These are phyloP conservation scores for Plasmodium blacklocki DNA, from an alignment of 169 alveolate genomes.

Conservation along the genomic window DNA sequence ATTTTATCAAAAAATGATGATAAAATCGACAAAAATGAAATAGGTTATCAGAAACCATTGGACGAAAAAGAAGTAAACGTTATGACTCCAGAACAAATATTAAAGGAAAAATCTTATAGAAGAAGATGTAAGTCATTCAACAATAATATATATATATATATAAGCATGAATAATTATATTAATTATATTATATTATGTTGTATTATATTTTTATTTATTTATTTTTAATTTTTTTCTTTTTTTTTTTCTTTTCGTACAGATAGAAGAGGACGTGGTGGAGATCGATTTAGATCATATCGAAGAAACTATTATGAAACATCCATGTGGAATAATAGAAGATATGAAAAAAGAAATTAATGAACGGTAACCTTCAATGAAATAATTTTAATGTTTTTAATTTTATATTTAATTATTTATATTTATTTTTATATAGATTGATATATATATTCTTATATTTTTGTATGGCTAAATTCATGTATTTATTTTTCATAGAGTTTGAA, in stretches of 20 bases:
- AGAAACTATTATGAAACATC: constrained; percentile 53
- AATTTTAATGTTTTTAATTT: no score
- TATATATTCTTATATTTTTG: no score
- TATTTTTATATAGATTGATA: no score
- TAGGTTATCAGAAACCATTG: constrained; percentile 69
- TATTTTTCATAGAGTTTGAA: no score
- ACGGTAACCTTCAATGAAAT: no score
- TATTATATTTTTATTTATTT: neutral
- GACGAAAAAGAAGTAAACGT: constrained; percentile 62
- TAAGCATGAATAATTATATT: neutral
- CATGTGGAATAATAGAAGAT: constrained; percentile 74
- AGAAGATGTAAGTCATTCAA: constrained; percentile 29
- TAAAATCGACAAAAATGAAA: constrained; percentile 42
- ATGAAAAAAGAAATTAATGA: constrained; percentile 55
- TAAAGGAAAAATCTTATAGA: constrained; percentile 67
- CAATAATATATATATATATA: constrained; percentile 7
- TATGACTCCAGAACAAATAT: constrained; percentile 64
- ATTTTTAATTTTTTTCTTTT: neutral
- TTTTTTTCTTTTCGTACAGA: constrained; percentile 15
- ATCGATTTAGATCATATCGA: constrained; percentile 31
- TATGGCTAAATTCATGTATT: no score
- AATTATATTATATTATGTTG: neutral
- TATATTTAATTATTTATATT: no score
- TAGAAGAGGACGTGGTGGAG: constrained; percentile 66
- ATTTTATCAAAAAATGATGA: constrained; percentile 59